Evolutionary conservation across 2,329 filamentous ascomycete genomes (phyloP), one percentile per base, ranked within the genome.

Genomic region (Talaromyces sp.): DNA sequence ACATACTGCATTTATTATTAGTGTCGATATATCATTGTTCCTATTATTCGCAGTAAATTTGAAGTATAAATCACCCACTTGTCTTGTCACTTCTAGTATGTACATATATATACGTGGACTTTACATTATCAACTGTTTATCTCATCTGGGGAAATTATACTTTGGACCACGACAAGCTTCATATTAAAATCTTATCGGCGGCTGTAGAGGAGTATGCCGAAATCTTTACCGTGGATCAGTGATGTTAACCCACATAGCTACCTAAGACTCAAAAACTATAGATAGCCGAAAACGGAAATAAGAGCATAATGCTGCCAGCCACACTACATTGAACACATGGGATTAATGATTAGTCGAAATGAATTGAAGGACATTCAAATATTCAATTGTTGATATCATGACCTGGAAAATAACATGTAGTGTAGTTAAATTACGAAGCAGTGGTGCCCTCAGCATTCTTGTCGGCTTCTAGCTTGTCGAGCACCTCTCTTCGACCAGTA

Each of bases 401-500:
- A 23, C n/a, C 42, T 47, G 9, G 9, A 47, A 18, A 47, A 36
- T 7, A 36, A 8, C 33, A 36, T 23, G 23, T 34, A n/a, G 36
- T 40, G 14, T 5, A 40, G 14, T n/a, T 14, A 23, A 23, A 47
- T 47, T 27, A 47, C 44, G 44, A 53, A 31, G 50, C 6, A 28
- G 50, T 53, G 6, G 50, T 53, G 4, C 50, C 30, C 50, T 31
- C 50, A 7, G 50, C 30, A 28, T 53, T 53, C 50, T 53, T 31
- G 14, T 31, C 28, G 27, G 27, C 50, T n/a, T 30, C 50, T 16
- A 53, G 14, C 14, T 53, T 53, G 12, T 53, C 50, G 1, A 53
- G 40, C 0, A 30, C 59, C 18, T 73, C 69, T 8, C 69, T 64
- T 40, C 71, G 65, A 9, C 68, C 63, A 10, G 62, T 70, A 53